Percentiles rank a stretch among this genome's conserved stretches.
phyloP scores from a whole-genome alignment of 768 basidiomycete species.

The Agrocybe praecox region DNA sequence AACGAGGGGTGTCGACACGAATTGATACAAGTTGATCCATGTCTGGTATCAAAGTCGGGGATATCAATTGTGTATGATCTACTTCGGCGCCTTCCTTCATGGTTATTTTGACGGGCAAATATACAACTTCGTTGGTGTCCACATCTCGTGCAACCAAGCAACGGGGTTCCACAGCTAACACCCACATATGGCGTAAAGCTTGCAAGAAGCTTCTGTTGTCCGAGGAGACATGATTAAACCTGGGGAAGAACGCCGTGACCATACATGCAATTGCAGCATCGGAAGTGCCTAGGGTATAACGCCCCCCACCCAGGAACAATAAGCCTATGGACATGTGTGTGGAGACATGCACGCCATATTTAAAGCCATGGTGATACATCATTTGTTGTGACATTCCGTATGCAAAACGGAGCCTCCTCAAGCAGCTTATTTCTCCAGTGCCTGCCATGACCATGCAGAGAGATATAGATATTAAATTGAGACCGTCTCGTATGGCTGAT shows the following conservation, averaged over 20 bases:
- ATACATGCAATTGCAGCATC: constrained; percentile 91
- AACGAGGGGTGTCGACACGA: constrained; percentile 90
- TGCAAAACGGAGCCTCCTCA: constrained; percentile 84
- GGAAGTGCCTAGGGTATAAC: constrained; percentile 90
- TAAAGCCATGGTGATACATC: constrained; percentile 63
- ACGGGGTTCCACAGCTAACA: constrained; percentile 90
- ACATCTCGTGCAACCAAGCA: constrained; percentile 93
- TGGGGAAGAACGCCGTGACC: constrained; percentile 90
- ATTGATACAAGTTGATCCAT: constrained; percentile 82
- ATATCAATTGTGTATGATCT: constrained; percentile 80
- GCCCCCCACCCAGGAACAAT: constrained; percentile 91
- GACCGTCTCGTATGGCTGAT: constrained; percentile 82
- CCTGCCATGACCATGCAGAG: constrained; percentile 97
- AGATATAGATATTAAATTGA: constrained; percentile 85
- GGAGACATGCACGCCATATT: constrained; percentile 89
- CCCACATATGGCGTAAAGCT: constrained; percentile 95
- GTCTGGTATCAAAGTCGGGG: constrained; percentile 92
- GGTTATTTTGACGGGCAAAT: constrained; percentile 89
- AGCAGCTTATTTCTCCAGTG: constrained; percentile 89
- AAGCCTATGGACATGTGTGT: constrained; percentile 90
- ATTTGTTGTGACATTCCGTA: constrained; percentile 82
- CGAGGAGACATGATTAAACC: constrained; percentile 73
- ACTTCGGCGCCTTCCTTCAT: constrained; percentile 64
- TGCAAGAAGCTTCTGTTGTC: constrained; percentile 94
- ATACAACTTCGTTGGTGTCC: constrained; percentile 88